phyloP scores from a whole-genome alignment of 768 basidiomycete species.

The Grammothele lineata region DNA sequence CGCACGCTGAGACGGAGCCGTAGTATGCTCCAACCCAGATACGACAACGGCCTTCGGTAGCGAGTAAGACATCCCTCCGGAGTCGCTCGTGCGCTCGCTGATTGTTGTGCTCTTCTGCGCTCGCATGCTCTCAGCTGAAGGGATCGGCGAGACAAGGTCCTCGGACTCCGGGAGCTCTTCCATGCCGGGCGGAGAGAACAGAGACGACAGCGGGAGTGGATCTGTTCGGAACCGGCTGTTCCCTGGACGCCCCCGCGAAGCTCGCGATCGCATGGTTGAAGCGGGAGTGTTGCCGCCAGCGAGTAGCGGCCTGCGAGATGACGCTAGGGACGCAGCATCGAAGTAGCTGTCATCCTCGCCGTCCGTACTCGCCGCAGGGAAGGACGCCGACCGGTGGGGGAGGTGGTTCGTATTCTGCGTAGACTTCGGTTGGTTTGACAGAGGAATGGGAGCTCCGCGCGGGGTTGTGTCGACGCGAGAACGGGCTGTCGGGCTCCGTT shows the following conservation, averaged over 20 bases:
- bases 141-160: not conserved
- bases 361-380: constrained; percentile 9
- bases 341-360: constrained; percentile 18
- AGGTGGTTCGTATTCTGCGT: constrained; percentile 1
- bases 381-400: constrained; percentile 16
- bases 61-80: constrained; percentile 12
- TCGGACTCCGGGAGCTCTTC: not conserved
- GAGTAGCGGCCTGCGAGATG: constrained; percentile 19
- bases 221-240: constrained; percentile 13
- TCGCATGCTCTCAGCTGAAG: constrained; percentile 6
- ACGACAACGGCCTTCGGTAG: constrained; percentile 61
- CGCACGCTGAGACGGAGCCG: constrained; percentile 50
- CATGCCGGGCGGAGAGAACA: constrained; percentile 1
- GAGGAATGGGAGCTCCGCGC: constrained; percentile 10
- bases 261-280: constrained; percentile 20
- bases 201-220: constrained; percentile 13
- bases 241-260: constrained; percentile 9
- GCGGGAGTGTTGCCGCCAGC: constrained; percentile 8
- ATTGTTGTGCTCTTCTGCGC: constrained; percentile 5
- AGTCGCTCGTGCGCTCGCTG: constrained; percentile 2
- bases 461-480: constrained; percentile 13
- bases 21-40: constrained; percentile 65
- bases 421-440: constrained; percentile 2
- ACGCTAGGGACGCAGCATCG: constrained; percentile 21
- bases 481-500: constrained; percentile 8